A percentile compares a stretch with the other conserved stretches of the same genome.
These are phyloP conservation scores for Coniophora puteana DNA, from an alignment of 1,284 basidiomycete genomes.

Conservation along the genomic window DNA sequence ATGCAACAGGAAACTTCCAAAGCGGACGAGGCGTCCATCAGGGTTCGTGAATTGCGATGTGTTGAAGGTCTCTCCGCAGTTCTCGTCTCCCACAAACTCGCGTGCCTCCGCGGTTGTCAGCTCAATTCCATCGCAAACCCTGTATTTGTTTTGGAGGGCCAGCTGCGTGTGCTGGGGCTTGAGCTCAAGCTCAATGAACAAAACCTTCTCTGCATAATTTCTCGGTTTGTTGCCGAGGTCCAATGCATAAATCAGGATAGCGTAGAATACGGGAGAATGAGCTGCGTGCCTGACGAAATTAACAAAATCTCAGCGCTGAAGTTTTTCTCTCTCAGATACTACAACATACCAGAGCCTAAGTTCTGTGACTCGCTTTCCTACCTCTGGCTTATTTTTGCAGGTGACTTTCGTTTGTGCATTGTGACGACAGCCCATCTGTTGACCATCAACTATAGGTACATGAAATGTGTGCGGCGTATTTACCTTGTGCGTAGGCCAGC, in stretches of 20 bases:
- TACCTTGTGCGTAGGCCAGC: slow-evolving; percentile 8
- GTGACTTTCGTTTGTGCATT: slow-evolving; percentile 3
- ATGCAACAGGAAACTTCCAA: not conserved
- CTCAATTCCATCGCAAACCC: slow-evolving; percentile 1
- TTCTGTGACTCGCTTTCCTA: not conserved
- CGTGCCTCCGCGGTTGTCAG: slow-evolving; percentile 2
- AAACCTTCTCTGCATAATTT: slow-evolving; percentile 4
- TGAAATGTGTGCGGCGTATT: not conserved
- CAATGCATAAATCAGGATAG: slow-evolving; percentile 3
- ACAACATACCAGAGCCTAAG: slow-evolving; percentile 3
- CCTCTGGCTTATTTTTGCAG: not conserved
- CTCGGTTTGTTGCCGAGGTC: slow-evolving; percentile 7
- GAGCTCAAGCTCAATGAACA: slow-evolving; percentile 4
- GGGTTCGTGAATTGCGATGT: not conserved
- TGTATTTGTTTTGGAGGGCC: slow-evolving; percentile 1
- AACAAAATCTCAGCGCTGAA: not conserved
- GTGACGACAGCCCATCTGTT: not conserved
- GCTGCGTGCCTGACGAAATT: slow-evolving; percentile 1
- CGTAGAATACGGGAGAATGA: not conserved
- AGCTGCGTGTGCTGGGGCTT: slow-evolving; percentile 3
- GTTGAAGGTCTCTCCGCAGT: not conserved
- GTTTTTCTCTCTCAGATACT: not conserved
- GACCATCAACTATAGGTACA: too few species aligned
- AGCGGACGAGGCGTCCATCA: not conserved
- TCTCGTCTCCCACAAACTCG: not conserved